Conservation (phyloP, 2,329 filamentous ascomycete species). For the Massarina eburnea region DNA sequence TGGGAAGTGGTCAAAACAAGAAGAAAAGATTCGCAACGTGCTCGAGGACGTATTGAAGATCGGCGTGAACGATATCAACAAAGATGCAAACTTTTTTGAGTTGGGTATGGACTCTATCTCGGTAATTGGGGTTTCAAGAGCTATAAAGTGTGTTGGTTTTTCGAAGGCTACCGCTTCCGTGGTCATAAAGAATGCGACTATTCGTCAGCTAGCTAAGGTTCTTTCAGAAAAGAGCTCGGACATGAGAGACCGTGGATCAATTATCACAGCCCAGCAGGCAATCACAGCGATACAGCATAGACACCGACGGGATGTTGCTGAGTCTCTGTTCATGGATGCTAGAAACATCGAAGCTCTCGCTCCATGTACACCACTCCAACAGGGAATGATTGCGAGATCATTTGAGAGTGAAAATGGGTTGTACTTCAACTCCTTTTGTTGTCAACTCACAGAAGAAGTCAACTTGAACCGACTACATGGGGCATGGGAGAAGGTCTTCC, state of each 20-base stretch:
- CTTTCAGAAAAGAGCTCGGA: slow-evolving; percentile 18
- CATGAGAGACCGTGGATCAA: slow-evolving; percentile 21
- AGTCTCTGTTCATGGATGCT: slow-evolving; percentile 53
- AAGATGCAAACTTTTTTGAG: slow-evolving; percentile 74
- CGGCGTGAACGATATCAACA: slow-evolving; percentile 48
- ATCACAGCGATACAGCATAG: slow-evolving; percentile 67
- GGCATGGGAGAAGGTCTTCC: slow-evolving; percentile 61
- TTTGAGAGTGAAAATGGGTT: slow-evolving; percentile 58
- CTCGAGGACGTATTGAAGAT: slow-evolving; percentile 58
- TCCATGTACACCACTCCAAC: slow-evolving; percentile 83
- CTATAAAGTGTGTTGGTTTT: slow-evolving; percentile 66
- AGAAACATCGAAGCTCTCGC: slow-evolving; percentile 69
- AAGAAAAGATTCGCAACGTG: slow-evolving; percentile 55
- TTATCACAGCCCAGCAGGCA: slow-evolving; percentile 58
- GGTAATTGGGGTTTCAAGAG: slow-evolving; percentile 67
- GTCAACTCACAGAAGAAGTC: slow-evolving; percentile 53
- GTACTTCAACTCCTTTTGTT: slow-evolving; percentile 78
- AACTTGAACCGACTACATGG: slow-evolving; percentile 52
- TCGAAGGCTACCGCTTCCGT: slow-evolving; percentile 61
- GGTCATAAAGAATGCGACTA: slow-evolving; percentile 61
- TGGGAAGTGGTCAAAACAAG: slow-evolving; percentile 37
- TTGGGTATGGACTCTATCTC: slow-evolving; percentile 88
- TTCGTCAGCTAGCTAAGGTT: slow-evolving; percentile 45
- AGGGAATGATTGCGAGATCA: slow-evolving; percentile 78
- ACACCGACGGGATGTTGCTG: slow-evolving; percentile 57